Percentiles rank a stretch among this genome's conserved stretches.
phyloP scores from a whole-genome alignment of 2,329 filamentous ascomycete genomes.

The Sporothrix brasiliensis region DNA sequence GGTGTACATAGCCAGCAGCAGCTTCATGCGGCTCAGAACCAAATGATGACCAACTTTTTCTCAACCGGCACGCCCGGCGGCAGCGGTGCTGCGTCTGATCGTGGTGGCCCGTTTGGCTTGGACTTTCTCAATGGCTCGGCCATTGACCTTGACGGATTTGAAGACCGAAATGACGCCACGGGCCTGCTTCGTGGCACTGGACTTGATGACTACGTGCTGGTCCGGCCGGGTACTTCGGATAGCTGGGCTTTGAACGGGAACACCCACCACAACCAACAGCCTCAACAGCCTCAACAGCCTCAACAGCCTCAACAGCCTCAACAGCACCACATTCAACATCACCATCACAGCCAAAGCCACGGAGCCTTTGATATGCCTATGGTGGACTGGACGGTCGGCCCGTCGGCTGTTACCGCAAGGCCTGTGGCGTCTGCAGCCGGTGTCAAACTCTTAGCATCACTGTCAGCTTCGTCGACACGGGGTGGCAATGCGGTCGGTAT shows the following conservation, averaged over 20 bases:
- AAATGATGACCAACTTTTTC: conserved; percentile 40
- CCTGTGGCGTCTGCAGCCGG: not conserved
- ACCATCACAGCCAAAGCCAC: conserved; percentile 29
- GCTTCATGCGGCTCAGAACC: conserved; percentile 25
- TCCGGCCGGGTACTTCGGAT: conserved; percentile 37
- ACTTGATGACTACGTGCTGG: conserved; percentile 39
- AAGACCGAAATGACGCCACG: conserved; percentile 31
- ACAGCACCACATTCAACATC: not conserved
- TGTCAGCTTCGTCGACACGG: not conserved
- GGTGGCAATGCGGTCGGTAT: not conserved
- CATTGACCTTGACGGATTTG: conserved; percentile 39
- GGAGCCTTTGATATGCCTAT: conserved; percentile 38
- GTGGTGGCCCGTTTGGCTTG: conserved; percentile 38
- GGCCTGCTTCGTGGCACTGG: conserved; percentile 22
- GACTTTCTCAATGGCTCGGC: conserved; percentile 40
- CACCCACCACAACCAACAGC: conserved; percentile 24
- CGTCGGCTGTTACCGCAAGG: not conserved
- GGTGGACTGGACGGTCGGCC: conserved; percentile 38
- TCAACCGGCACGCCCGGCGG: conserved; percentile 16
- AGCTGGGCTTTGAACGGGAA: conserved; percentile 40
- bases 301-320: conserved; percentile 25
- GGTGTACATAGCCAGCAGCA: conserved; percentile 34
- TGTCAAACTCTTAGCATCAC: not conserved
- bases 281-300: conserved; percentile 22
- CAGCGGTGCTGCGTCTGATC: conserved; percentile 7